phyloP scores from a whole-genome alignment of 345 rosid genomes.

The Luvunga scandens region DNA sequence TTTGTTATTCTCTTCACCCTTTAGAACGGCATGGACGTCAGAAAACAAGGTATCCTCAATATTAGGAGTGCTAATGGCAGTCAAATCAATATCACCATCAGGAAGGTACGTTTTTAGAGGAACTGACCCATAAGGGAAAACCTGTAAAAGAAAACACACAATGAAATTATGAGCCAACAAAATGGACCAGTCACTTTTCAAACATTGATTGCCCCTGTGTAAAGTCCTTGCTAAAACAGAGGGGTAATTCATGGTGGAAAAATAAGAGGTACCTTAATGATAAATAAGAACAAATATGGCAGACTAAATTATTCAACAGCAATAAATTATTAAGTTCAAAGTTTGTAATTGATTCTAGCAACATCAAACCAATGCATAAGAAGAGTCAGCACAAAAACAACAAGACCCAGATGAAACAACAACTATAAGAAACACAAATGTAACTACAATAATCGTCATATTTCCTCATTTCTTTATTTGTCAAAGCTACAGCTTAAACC shows the following conservation, averaged over 20 bases:
- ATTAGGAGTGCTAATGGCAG: slow-evolving; percentile 23
- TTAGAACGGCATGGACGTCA: slow-evolving; percentile 28
- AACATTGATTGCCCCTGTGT: background rate
- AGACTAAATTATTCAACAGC: too few species aligned
- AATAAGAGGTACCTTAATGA: too few species aligned
- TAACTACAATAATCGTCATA: background rate
- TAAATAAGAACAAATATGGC: background rate
- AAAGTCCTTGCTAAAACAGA: background rate
- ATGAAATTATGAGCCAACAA: background rate
- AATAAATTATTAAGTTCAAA: background rate
- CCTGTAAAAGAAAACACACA: slow-evolving; percentile 10
- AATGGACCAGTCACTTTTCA: background rate
- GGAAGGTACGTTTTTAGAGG: slow-evolving; percentile 39
- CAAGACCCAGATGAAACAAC: background rate
- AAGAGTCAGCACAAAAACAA: background rate
- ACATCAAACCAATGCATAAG: background rate
- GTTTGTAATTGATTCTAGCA: background rate
- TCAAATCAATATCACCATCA: slow-evolving; percentile 45
- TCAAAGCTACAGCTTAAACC: background rate
- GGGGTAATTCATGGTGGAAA: background rate
- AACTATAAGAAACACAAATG: background rate
- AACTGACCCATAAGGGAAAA: slow-evolving; percentile 26
- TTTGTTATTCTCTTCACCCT: slow-evolving; percentile 20
- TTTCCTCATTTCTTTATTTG: background rate
- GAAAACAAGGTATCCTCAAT: slow-evolving; percentile 23